These are phyloP conservation scores for Alternaria alternata DNA, from an alignment of 2,329 filamentous ascomycete species.

Conservation along the genomic window DNA sequence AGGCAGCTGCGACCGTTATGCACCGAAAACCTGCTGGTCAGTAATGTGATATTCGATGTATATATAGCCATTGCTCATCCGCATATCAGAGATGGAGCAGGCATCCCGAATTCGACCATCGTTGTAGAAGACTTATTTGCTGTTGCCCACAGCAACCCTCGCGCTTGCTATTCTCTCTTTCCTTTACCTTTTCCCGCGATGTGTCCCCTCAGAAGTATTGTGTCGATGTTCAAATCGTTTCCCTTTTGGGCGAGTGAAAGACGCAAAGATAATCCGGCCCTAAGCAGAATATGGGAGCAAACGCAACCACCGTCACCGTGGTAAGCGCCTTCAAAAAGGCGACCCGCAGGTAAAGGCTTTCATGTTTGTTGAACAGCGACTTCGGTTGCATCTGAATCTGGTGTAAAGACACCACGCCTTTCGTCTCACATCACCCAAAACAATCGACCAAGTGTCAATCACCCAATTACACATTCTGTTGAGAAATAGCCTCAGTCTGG, in stretches of 20 bases:
- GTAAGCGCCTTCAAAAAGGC: neutral
- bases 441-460: neutral
- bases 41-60: conserved; percentile 11
- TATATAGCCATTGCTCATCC: conserved; percentile 8
- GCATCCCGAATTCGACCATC: neutral
- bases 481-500: neutral
- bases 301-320: neutral
- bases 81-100: neutral
- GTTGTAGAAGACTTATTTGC: neutral
- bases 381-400: neutral
- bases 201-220: neutral
- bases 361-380: neutral
- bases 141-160: neutral
- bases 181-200: neutral
- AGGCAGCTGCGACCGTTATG: conserved; percentile 51
- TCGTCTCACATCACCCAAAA: neutral
- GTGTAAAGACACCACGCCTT: neutral
- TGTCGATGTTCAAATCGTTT: neutral
- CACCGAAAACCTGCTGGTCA: conserved; percentile 39
- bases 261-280: neutral
- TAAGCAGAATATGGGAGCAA: neutral
- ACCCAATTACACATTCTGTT: neutral
- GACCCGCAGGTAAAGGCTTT: neutral
- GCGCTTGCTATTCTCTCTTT: neutral
- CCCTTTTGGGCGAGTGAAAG: neutral